These are phyloP conservation scores for Prillingera fragicola DNA, from an alignment of 1,284 basidiomycete genomes.

Conservation along the genomic window DNA sequence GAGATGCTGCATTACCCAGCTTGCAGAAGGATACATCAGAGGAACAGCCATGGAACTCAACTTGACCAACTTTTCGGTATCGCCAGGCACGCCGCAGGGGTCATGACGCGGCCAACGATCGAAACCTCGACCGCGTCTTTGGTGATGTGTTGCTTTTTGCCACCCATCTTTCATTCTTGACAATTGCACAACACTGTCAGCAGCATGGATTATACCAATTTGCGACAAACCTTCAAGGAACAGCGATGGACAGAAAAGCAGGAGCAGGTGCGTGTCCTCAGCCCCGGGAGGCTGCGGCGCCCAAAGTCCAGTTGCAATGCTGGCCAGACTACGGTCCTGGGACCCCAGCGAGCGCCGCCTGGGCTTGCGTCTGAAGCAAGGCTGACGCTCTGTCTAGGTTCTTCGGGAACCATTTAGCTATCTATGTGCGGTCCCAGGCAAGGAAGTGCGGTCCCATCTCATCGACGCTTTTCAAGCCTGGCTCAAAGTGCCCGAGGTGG, in stretches of 20 bases:
- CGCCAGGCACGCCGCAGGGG: too few relatives aligned
- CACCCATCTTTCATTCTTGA: too few relatives aligned
- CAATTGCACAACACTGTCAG: not conserved
- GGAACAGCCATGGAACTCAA: too few relatives aligned
- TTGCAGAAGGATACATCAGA: too few relatives aligned
- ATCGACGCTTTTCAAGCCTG: constrained; percentile 93
- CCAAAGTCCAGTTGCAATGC: not conserved
- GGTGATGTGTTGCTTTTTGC: too few relatives aligned
- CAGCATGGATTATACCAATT: constrained; percentile 36
- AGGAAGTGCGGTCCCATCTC: constrained; percentile 83
- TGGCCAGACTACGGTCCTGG: not conserved
- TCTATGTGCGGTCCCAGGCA: constrained; percentile 78
- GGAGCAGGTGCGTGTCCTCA: constrained; percentile 38
- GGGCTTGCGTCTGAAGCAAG: not conserved
- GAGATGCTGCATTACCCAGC: too few relatives aligned
- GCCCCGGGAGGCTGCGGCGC: not conserved
- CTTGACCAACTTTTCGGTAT: too few relatives aligned
- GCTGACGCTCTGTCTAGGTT: constrained; percentile 1
- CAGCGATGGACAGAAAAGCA: constrained; percentile 44
- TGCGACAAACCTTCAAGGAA: constrained; percentile 20
- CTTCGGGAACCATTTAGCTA: constrained; percentile 87
- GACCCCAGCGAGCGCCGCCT: not conserved
- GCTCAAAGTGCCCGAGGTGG: constrained; percentile 71
- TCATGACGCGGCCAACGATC: too few relatives aligned
- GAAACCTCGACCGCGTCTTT: too few relatives aligned